These are phyloP conservation scores for Henckelia pumila DNA, from an alignment of 257 asterid species.

Conservation along the genomic window DNA sequence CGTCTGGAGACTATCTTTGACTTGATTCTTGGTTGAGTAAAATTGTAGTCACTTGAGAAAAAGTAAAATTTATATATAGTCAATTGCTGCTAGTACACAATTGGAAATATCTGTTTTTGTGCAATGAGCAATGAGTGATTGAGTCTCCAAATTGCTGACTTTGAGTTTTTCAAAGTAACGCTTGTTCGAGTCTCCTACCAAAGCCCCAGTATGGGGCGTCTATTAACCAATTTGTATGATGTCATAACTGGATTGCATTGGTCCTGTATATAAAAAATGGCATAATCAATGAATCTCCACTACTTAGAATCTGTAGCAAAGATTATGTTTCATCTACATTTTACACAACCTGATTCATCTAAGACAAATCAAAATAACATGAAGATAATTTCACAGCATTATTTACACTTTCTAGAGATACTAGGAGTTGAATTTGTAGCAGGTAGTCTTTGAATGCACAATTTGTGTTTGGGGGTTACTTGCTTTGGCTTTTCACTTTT, in stretches of 20 bases:
- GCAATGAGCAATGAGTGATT: not conserved
- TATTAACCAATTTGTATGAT: conserved; percentile 80
- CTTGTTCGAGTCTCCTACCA: conserved; percentile 74
- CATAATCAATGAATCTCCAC: conserved; percentile 16
- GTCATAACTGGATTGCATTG: conserved; percentile 79
- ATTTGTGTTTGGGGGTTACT: too few species aligned
- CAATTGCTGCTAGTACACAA: not conserved
- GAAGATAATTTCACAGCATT: not conserved
- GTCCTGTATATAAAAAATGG: conserved; percentile 42
- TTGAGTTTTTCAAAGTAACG: conserved; percentile 33
- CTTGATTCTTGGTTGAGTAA: not conserved
- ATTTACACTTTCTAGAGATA: not conserved
- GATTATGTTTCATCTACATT: not conserved
- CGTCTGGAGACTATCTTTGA: not conserved
- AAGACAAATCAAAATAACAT: not conserved
- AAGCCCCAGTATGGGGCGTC: conserved; percentile 93
- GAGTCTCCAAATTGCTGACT: too few species aligned
- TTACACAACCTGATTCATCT: not conserved
- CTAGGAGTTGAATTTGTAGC: too few species aligned
- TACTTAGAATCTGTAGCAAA: not conserved
- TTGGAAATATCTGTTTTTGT: too few species aligned
- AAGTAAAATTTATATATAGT: too few species aligned
- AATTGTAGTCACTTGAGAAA: not conserved
- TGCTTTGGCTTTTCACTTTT: too few species aligned
- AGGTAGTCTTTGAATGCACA: too few species aligned